Conservation (phyloP, 306 rosid species). For the Rosa persica region DNA sequence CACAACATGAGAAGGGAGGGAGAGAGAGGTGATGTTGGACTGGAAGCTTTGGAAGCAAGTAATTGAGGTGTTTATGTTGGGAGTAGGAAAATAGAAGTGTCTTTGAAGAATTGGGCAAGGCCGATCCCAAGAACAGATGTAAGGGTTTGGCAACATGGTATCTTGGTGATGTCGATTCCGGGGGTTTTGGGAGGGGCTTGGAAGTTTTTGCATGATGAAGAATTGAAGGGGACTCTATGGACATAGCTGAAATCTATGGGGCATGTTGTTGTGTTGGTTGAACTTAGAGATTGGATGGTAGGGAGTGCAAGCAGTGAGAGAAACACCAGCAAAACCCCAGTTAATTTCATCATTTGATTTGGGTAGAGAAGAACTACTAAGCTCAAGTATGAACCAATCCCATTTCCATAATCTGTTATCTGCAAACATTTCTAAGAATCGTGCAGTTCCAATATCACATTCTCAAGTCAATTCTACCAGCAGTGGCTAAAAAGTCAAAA, state of each 20-base stretch:
- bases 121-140: constrained; percentile 56
- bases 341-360: not conserved
- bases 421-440: not conserved
- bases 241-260: constrained; percentile 79
- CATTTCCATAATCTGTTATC: not conserved
- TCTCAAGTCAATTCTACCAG: not conserved
- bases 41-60: constrained; percentile 67
- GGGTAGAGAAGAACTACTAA: not conserved
- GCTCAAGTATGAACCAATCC: not conserved
- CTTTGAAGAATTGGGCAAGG: constrained; percentile 60
- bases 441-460: not conserved
- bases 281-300: not conserved
- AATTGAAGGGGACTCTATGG: constrained; percentile 59
- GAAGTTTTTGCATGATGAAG: constrained; percentile 47
- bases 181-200: constrained; percentile 21
- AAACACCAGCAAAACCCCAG: not conserved
- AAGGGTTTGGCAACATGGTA: constrained; percentile 55
- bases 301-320: not conserved
- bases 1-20: constrained; percentile 36
- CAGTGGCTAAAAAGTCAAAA: not conserved
- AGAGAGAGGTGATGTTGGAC: constrained; percentile 45
- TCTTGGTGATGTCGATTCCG: not conserved
- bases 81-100: constrained; percentile 67
- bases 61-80: constrained; percentile 43
- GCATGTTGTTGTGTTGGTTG: constrained; percentile 26